A percentile compares a stretch with the other conserved stretches of the same genome.
phyloP scores from a whole-genome alignment of 305 asterid species.

The Solanum hybrid region DNA sequence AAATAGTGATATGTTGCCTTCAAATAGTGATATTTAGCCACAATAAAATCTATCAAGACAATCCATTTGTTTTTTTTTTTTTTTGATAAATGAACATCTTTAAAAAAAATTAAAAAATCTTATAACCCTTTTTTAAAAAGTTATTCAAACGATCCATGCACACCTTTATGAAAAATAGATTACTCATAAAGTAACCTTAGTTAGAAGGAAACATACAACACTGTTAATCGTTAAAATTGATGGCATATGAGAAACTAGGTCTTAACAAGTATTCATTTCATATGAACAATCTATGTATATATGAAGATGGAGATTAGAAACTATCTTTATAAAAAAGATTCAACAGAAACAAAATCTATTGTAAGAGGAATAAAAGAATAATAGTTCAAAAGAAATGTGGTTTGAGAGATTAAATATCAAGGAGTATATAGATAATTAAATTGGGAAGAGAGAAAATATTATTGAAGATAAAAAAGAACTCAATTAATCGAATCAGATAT shows the following conservation, averaged over 20 bases:
- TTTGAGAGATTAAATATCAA: neutral
- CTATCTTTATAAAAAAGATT: neutral
- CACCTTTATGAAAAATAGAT: neutral
- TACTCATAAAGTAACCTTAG: neutral
- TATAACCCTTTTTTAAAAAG: neutral
- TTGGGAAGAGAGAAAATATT: neutral
- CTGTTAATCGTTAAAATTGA: neutral
- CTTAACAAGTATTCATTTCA: neutral
- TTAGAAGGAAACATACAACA: neutral
- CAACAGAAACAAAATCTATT: neutral
- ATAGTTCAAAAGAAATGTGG: neutral
- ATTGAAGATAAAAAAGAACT: neutral
- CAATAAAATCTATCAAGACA: neutral
- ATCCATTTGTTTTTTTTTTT: neutral
- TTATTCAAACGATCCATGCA: neutral
- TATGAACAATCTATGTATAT: neutral
- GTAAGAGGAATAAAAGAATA: neutral
- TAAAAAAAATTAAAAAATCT: no score
- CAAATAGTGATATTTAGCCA: neutral
- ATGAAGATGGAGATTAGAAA: neutral
- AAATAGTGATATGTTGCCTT: neutral
- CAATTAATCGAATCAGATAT: neutral
- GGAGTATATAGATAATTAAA: neutral
- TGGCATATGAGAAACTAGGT: neutral
- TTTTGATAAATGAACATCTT: neutral